phyloP scores from a whole-genome alignment of 1,284 basidiomycete genomes.

The Leccinum angustisporum region DNA sequence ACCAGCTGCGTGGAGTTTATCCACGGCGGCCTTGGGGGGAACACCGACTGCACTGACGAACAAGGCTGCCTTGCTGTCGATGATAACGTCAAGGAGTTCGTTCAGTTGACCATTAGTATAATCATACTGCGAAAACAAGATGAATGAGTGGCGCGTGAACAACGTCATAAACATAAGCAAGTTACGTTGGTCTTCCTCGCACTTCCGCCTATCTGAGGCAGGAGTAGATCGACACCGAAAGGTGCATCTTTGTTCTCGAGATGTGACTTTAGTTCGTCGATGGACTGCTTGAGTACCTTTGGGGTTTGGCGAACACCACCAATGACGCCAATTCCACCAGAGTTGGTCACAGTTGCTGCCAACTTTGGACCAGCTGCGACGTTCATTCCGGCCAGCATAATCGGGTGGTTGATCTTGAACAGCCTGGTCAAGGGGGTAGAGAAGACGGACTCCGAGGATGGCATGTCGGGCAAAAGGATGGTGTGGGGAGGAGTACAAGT shows the following conservation, averaged over 20 bases:
- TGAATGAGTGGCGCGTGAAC: not conserved
- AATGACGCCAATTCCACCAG: constrained; percentile 83
- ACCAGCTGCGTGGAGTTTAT: constrained; percentile 75
- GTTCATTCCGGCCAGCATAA: constrained; percentile 85
- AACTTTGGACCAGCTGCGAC: constrained; percentile 78
- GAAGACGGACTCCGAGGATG: constrained; percentile 57
- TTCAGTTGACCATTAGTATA: constrained; percentile 76
- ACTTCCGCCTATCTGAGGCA: constrained; percentile 77
- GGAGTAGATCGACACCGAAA: constrained; percentile 79
- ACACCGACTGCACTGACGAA: constrained; percentile 88
- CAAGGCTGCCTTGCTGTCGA: constrained; percentile 69
- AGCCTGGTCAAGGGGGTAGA: constrained; percentile 63
- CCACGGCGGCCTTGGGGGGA: constrained; percentile 79
- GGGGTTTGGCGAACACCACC: constrained; percentile 76
- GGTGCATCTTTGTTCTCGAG: constrained; percentile 75
- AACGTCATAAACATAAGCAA: too few species aligned
- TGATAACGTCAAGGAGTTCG: constrained; percentile 78
- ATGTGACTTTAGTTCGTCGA: constrained; percentile 67
- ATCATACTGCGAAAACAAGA: constrained; percentile 49
- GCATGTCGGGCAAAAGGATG: constrained; percentile 38
- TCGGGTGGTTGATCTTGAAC: constrained; percentile 80
- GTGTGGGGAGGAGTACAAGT: not conserved
- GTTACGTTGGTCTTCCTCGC: constrained; percentile 87
- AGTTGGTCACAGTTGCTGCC: constrained; percentile 79
- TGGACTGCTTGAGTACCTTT: constrained; percentile 60